phyloP scores from a whole-genome alignment of 1,139 yeast species.

The Magnusiomyces fungicola region DNA sequence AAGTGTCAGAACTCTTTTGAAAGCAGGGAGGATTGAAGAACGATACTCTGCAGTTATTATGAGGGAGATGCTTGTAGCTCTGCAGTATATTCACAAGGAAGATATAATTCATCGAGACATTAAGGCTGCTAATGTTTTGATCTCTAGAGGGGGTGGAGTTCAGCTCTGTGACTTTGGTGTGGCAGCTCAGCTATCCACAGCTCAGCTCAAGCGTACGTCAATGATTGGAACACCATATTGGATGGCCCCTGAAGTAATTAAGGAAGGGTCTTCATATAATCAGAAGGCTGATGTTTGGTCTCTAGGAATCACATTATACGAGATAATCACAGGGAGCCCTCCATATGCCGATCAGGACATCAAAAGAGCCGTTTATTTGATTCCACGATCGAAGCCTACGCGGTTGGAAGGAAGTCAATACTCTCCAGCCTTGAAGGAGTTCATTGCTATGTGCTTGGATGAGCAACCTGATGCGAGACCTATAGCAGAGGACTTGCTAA shows the following conservation, averaged over 20 bases:
- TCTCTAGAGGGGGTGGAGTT: constrained; percentile 61
- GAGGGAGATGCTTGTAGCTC: constrained; percentile 71
- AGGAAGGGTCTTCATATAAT: constrained; percentile 84
- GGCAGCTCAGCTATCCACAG: constrained; percentile 85
- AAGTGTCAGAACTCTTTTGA: constrained; percentile 74
- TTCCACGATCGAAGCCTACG: constrained; percentile 90
- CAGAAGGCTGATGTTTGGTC: constrained; percentile 92
- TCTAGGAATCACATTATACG: constrained; percentile 86
- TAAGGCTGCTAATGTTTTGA: constrained; percentile 73
- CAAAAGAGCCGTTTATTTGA: constrained; percentile 86
- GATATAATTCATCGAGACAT: constrained; percentile 91
- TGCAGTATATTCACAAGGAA: constrained; percentile 73
- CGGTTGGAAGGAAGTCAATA: constrained; percentile 86
- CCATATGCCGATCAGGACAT: constrained; percentile 97
- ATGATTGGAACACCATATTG: constrained; percentile 99
- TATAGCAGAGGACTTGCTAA: constrained; percentile 74
- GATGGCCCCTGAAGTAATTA: constrained; percentile 99
- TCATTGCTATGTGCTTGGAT: constrained; percentile 85
- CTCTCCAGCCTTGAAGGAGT: constrained; percentile 69
- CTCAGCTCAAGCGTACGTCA: constrained; percentile 74
- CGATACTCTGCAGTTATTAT: constrained; percentile 71
- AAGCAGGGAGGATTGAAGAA: constrained; percentile 87
- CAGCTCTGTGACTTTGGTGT: constrained; percentile 97
- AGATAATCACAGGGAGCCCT: constrained; percentile 94
- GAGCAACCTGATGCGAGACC: constrained; percentile 89